Evolutionary conservation across 2,329 filamentous ascomycete species (phyloP).

Genomic region (Coniochaeta prunicola): DNA sequence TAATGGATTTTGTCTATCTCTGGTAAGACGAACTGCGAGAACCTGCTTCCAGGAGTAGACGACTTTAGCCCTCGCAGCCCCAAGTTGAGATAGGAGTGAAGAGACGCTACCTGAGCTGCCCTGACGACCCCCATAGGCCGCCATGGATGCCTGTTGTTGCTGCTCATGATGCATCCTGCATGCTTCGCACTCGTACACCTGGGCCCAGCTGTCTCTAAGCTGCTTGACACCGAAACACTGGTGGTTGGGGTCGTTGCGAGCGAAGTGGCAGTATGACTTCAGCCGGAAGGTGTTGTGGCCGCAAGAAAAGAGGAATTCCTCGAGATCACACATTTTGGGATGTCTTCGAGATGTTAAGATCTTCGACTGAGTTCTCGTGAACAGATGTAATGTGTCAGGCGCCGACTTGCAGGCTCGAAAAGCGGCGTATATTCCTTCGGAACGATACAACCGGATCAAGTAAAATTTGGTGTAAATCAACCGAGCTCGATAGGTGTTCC

Average conservation of each 20-base stretch:
- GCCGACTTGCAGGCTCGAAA: neutral
- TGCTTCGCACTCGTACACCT: constrained; percentile 43
- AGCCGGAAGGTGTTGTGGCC: constrained; percentile 52
- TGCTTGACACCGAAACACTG: constrained; percentile 62
- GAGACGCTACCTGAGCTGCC: neutral
- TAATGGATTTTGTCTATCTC: neutral
- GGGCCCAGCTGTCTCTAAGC: constrained; percentile 52
- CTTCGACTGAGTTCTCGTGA: neutral
- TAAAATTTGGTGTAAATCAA: neutral
- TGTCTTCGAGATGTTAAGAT: neutral
- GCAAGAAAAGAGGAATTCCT: constrained; percentile 62
- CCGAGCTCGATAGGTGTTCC: too few relatives aligned
- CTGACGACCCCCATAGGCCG: neutral
- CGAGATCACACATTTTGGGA: constrained; percentile 59
- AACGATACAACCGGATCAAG: neutral
- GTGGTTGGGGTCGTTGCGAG: constrained; percentile 64
- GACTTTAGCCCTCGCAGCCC: neutral
- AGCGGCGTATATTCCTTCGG: neutral
- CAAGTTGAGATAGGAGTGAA: too few relatives aligned
- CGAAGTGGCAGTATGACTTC: constrained; percentile 66
- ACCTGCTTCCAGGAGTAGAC: too few relatives aligned
- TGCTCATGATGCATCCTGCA: constrained; percentile 22
- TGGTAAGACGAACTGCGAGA: neutral
- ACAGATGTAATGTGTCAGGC: neutral
- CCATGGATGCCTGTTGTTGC: neutral